Evolutionary conservation across 78 protist genomes (phyloP).

Genomic region (Bigelowiella natans): DNA sequence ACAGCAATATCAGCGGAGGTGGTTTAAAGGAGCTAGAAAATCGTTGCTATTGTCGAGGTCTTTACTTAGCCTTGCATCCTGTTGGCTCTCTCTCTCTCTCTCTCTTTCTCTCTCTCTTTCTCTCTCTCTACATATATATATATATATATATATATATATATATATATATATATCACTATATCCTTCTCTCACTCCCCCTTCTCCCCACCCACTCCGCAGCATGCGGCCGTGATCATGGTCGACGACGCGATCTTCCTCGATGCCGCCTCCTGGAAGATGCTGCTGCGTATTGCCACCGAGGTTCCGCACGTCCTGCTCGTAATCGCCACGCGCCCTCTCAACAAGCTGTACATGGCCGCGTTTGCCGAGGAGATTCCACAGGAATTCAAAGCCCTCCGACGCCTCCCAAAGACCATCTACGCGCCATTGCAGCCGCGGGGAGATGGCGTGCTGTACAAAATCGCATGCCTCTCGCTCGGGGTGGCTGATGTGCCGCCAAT

Average conservation of each 20-base stretch:
- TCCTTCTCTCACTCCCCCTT: too few species aligned
- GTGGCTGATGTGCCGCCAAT: background rate
- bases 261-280: background rate
- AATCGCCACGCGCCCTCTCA: background rate
- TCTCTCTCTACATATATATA: background rate
- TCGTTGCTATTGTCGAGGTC: too few species aligned
- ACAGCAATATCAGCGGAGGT: too few species aligned
- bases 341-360: background rate
- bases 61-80: too few species aligned
- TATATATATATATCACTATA: background rate
- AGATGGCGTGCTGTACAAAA: background rate
- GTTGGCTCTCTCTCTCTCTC: too few species aligned
- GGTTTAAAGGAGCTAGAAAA: too few species aligned
- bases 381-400: background rate
- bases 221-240: background rate
- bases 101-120: background rate
- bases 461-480: background rate
- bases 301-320: background rate
- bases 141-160: background rate
- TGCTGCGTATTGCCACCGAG: background rate
- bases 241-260: background rate
- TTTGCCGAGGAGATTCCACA: background rate
- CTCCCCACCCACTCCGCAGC: background rate
- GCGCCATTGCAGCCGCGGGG: background rate
- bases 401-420: background rate